Evolutionary conservation across 1,284 basidiomycete species (phyloP).

Genomic region (Papiliotrema fonsecae): DNA sequence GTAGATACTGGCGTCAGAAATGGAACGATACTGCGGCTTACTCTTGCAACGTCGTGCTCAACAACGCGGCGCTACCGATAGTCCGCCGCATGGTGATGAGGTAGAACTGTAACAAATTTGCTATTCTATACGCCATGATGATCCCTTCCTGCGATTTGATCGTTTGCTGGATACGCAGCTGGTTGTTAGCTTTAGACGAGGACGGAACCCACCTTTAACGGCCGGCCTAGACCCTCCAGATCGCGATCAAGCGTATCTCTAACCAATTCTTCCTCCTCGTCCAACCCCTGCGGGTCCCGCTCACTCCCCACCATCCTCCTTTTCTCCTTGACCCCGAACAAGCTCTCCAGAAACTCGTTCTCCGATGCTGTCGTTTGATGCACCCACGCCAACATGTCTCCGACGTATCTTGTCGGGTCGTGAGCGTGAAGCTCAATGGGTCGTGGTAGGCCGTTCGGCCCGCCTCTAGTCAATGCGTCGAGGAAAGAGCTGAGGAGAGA

Average conservation of each 20-base stretch:
- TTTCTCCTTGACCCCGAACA: slow-evolving; percentile 67
- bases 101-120: slow-evolving; percentile 93
- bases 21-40: slow-evolving; percentile 49
- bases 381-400: slow-evolving; percentile 98
- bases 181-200: not conserved
- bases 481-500: slow-evolving; percentile 77
- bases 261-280: slow-evolving; percentile 75
- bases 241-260: slow-evolving; percentile 74
- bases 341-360: slow-evolving; percentile 79
- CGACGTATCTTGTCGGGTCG: slow-evolving; percentile 90
- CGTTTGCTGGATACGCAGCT: slow-evolving; percentile 87
- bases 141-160: slow-evolving; percentile 87
- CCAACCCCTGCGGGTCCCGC: slow-evolving; percentile 25
- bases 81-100: slow-evolving; percentile 86
- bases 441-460: slow-evolving; percentile 77
- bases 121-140: slow-evolving; percentile 84
- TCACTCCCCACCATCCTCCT: slow-evolving; percentile 62
- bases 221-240: slow-evolving; percentile 77
- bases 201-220: slow-evolving; percentile 62
- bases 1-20: slow-evolving; percentile 59
- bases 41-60: slow-evolving; percentile 77
- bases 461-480: slow-evolving; percentile 81
- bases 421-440: slow-evolving; percentile 97
- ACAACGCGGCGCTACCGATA: slow-evolving; percentile 70
- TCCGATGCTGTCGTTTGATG: slow-evolving; percentile 94